Percentiles rank a stretch among this genome's conserved stretches.
These are phyloP conservation scores for Solanum medicagineum DNA, from an alignment of 257 asterid genomes.

Conservation along the genomic window DNA sequence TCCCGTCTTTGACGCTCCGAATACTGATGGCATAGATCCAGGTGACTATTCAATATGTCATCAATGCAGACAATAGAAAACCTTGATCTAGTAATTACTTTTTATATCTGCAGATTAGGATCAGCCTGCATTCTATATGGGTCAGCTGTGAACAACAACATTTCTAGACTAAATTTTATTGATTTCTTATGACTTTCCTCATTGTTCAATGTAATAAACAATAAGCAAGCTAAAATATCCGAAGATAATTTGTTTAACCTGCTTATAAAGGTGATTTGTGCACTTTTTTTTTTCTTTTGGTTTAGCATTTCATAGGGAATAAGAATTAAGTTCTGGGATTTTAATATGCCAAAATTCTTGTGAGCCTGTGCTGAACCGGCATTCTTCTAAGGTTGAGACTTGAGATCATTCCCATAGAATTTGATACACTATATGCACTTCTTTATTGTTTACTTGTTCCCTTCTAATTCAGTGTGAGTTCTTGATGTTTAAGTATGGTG, in stretches of 20 bases:
- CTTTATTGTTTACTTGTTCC: background rate
- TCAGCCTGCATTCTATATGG: background rate
- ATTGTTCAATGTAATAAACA: background rate
- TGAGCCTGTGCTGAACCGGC: background rate
- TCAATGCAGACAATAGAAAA: background rate
- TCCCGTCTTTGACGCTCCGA: slow-evolving; percentile 57
- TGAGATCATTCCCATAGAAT: background rate
- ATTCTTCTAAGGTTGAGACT: background rate
- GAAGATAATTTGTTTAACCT: background rate
- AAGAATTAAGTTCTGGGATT: background rate
- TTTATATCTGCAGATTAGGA: background rate
- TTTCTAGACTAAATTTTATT: background rate
- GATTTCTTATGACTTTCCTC: background rate
- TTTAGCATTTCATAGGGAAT: background rate
- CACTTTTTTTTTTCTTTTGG: background rate
- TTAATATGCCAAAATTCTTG: background rate
- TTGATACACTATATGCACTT: background rate
- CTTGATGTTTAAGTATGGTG: background rate
- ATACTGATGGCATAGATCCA: slow-evolving; percentile 89
- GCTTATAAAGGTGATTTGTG: background rate
- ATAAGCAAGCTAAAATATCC: background rate
- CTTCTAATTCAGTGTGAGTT: background rate
- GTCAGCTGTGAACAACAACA: background rate
- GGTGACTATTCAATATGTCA: slow-evolving; percentile 20
- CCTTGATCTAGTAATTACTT: background rate